Conservation (phyloP, 805 yeast genomes). For the Kodamaea laetipori region DNA sequence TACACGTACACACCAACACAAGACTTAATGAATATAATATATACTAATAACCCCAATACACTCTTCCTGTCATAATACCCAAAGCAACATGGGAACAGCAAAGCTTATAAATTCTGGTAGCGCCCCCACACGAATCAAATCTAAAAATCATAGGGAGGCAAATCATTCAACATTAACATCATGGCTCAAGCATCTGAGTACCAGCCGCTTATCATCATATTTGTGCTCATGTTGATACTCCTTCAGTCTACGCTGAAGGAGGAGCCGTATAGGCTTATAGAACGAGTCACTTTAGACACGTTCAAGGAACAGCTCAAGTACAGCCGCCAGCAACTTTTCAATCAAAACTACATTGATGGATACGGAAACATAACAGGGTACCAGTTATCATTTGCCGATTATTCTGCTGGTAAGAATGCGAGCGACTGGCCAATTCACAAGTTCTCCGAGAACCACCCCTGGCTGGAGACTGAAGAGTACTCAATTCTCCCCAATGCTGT, state of each 20-base stretch:
- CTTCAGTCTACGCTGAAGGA: slow-evolving; percentile 19
- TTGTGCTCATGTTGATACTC: slow-evolving; percentile 37
- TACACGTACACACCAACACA: too few relatives aligned
- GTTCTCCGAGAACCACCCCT: slow-evolving; percentile 42
- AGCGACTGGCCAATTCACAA: slow-evolving; percentile 62
- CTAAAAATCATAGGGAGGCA: not conserved
- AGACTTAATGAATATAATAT: too few relatives aligned
- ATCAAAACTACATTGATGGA: slow-evolving; percentile 50
- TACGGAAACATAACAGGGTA: slow-evolving; percentile 78
- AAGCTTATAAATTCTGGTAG: too few relatives aligned
- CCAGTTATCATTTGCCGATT: slow-evolving; percentile 63
- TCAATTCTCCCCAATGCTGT: slow-evolving; percentile 64
- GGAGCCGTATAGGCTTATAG: slow-evolving; percentile 25
- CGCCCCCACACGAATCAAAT: not conserved
- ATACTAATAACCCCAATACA: too few relatives aligned
- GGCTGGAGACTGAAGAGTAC: slow-evolving; percentile 50
- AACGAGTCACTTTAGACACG: slow-evolving; percentile 26
- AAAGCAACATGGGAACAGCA: too few relatives aligned
- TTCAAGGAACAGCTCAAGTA: slow-evolving; percentile 27
- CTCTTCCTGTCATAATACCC: too few relatives aligned
- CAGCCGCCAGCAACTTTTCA: slow-evolving; percentile 28
- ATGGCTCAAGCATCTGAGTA: slow-evolving; percentile 10
- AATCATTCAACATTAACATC: not conserved
- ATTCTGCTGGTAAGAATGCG: slow-evolving; percentile 42
- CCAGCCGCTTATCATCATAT: slow-evolving; percentile 29